phyloP scores from a whole-genome alignment of 805 yeast species.

The Teunomyces gatunensis region DNA sequence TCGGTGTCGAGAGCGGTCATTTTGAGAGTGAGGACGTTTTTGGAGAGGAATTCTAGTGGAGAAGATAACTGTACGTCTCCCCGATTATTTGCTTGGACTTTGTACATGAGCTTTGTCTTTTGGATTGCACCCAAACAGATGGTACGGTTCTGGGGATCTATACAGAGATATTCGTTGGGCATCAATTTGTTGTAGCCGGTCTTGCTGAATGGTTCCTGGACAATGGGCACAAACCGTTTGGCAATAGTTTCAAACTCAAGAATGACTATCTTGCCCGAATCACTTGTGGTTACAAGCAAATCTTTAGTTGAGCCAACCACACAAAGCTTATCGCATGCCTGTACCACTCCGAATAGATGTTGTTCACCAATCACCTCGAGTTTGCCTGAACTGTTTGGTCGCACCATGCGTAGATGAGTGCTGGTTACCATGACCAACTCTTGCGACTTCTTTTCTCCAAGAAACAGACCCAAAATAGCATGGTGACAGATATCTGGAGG shows the following conservation, averaged over 20 bases:
- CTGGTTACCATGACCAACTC: slow-evolving; percentile 61
- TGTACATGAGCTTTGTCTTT: slow-evolving; percentile 67
- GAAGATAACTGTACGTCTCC: slow-evolving; percentile 55
- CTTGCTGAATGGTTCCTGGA: slow-evolving; percentile 68
- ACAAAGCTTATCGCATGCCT: slow-evolving; percentile 51
- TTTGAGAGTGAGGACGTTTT: slow-evolving; percentile 49
- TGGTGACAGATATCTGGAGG: slow-evolving; percentile 52
- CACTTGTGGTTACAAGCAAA: slow-evolving; percentile 66
- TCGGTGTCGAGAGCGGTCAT: slow-evolving; percentile 68
- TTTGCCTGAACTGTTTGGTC: slow-evolving; percentile 56
- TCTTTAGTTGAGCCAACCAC: slow-evolving; percentile 55
- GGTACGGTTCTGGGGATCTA: slow-evolving; percentile 73
- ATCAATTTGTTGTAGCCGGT: slow-evolving; percentile 70
- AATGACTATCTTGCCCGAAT: slow-evolving; percentile 69
- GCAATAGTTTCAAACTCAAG: slow-evolving; percentile 43
- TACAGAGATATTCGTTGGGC: slow-evolving; percentile 70
- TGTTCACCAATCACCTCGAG: slow-evolving; percentile 43
- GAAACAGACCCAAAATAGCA: slow-evolving; percentile 69
- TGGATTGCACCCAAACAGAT: slow-evolving; percentile 71
- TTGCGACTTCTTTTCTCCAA: slow-evolving; percentile 51
- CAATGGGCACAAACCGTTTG: slow-evolving; percentile 43
- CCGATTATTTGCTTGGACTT: slow-evolving; percentile 47
- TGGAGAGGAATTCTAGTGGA: slow-evolving; percentile 67
- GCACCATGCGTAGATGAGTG: slow-evolving; percentile 52
- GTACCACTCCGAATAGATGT: slow-evolving; percentile 57